Base-by-base conservation (phyloP, 2,329 filamentous ascomycete species). In the Calonectria honghensis region DNA sequence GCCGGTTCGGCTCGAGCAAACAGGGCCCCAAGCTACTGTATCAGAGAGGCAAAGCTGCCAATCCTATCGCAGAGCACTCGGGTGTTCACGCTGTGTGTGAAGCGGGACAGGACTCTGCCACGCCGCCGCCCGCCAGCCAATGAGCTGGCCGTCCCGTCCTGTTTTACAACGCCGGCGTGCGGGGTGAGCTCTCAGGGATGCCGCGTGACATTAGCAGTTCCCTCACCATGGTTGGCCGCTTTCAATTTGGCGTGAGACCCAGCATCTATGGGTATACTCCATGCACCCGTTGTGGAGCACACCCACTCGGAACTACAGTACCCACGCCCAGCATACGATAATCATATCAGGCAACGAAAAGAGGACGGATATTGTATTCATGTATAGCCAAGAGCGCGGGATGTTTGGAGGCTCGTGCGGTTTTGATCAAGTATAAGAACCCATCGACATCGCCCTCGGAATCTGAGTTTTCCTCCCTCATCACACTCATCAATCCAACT, bases 351-450 rank as follows among this genome's bases (percentile, higher is more conserved):
- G 70, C 77, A 79, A 81, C 78, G 57, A 63, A 68, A 63, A 48
- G 52, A 50, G 71, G 39, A 68, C 63, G 52, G 48, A 52, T 59
- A 65, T 68, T 68, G 66, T 39, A n/a, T 76, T 57, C 27, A 66
- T n/a, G 48, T 27, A 70, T 59, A 29, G 64, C 57, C 32, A 52
- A 52, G 32, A 59, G 70, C 45, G 67, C 69, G 71, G 73, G 75
- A 76, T 75, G 63, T 50, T 45, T 57, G 52, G 51, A 74, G 70
- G 72, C 68, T 68, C 45, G 70, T 75, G 73, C 63, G 48, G 75
- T 57, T 61, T 69, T 31, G 45, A 69, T 45, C 66, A 52, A 75
- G 76, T 81, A 81, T 81, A 81, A 81, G 73, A 81, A 79, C 75
- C 74, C 59, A 16, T 37, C 66, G 67, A 68, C 66, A 51, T 77